phyloP scores from a whole-genome alignment of 202 grass and related monocot genomes.

The Zoysia matrella region DNA sequence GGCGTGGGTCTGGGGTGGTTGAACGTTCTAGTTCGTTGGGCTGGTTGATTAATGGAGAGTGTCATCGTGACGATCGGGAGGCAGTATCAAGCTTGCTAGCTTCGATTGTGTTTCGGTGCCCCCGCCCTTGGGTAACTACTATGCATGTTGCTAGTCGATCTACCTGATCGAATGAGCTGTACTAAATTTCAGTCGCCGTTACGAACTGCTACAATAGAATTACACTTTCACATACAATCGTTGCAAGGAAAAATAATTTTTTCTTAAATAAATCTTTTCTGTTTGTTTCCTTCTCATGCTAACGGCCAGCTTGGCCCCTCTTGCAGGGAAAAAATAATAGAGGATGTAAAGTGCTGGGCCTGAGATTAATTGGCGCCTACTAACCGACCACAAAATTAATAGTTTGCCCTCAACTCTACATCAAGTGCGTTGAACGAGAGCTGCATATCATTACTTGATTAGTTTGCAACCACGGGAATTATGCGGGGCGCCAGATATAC shows the following conservation, averaged over 20 bases:
- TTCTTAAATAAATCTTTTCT: too few relatives aligned
- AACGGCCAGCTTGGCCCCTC: constrained; percentile 26
- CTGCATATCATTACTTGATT: constrained; percentile 21
- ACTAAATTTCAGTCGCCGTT: not conserved
- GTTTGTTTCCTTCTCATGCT: not conserved
- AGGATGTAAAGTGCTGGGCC: not conserved
- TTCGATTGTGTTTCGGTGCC: not conserved
- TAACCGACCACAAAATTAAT: constrained; percentile 34
- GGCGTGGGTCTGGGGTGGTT: constrained; percentile 29
- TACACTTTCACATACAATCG: too few relatives aligned
- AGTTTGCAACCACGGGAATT: constrained; percentile 45
- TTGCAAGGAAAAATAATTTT: too few relatives aligned
- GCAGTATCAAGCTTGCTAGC: constrained; percentile 24
- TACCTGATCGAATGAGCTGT: not conserved
- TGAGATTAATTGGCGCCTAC: constrained; percentile 10
- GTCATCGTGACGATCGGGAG: not conserved
- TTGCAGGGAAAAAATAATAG: not conserved
- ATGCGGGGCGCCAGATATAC: constrained; percentile 29
- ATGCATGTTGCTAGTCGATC: not conserved
- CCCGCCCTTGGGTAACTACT: not conserved
- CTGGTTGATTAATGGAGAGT: not conserved
- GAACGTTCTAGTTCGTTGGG: constrained; percentile 21
- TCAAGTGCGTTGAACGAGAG: constrained; percentile 19
- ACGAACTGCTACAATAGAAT: too few relatives aligned
- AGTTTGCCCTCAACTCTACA: constrained; percentile 17